Base-by-base conservation (phyloP, 108 stramenopile species). In the Skeletonema grethae region DNA sequence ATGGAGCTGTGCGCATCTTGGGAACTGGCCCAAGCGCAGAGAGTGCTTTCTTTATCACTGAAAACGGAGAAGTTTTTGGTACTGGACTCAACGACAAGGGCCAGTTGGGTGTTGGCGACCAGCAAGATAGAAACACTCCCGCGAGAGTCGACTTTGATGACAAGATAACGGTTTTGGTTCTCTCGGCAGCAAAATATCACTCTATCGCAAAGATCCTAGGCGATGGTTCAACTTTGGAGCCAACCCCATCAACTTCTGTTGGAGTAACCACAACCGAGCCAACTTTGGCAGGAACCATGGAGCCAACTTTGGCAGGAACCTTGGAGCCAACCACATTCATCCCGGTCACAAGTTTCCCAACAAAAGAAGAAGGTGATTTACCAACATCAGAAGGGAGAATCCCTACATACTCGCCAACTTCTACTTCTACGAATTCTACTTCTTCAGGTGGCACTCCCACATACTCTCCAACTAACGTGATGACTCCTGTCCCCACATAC, bases 61-160 rank as follows among this genome's bases (percentile, higher is more conserved):
- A 60, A 5, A 63, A 68, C 61, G 60, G 62, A 36, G 35, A 38
- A 22, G 39, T 74, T 35, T 80, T 34, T 32, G 72, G 58, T n/a
- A 70, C 73, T 20, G 79, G 79, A 18, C 55, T 59, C 11, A 80
- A 80, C 34, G 22, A 39, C 35, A 55, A 61, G 35, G 79, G 79
- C n/a, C 72, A 80, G 46, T 73, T 80, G 57, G 79, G 79, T 43
- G 65, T 74, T 15, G 79, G 79, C 0, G 79, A 80, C 36, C 18
- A 34, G 38, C 29, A 58, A 6, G 35, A 80, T 32, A 50, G 69
- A 46, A 74, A 70, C 50, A 38, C 64, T 34, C 79, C 79, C 18
- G 45, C 68, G 53, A 35, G 41, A 58, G 72, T 80, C 7, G 18
- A 48, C 48, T 73, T 80, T 48, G 29, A 50, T 10, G 67, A 60